Conservation (phyloP, 495 filamentous ascomycete genomes). For the Penicillium atrosanguineum region DNA sequence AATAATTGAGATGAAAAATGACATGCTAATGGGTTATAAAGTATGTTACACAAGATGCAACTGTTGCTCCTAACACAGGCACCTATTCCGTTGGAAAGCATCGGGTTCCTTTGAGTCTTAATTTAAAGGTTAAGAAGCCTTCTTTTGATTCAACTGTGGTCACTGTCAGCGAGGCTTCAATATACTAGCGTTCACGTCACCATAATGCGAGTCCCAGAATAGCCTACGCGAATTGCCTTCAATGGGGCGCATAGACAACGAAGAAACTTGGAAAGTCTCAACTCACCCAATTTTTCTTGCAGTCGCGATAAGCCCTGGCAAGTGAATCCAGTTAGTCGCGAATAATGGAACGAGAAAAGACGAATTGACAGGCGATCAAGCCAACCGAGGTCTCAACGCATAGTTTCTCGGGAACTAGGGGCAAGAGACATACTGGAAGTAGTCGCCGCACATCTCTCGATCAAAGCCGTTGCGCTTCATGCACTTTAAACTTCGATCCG, state of each 20-base stretch:
- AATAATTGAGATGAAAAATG: not conserved
- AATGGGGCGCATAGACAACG: not conserved
- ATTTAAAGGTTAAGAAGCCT: slow-evolving; percentile 1
- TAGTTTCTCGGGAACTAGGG: not conserved
- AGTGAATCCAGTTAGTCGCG: slow-evolving; percentile 1
- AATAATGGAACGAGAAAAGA: not conserved
- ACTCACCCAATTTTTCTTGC: slow-evolving; percentile 90
- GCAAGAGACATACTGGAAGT: slow-evolving; percentile 71
- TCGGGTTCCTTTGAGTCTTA: not conserved
- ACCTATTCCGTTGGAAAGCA: not conserved
- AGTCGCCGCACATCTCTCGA: slow-evolving; percentile 83
- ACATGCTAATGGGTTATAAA: not conserved
- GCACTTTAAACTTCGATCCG: slow-evolving; percentile 78
- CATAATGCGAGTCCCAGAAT: not conserved
- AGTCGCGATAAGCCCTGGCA: slow-evolving; percentile 83
- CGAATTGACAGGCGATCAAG: not conserved
- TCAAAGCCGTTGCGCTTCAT: slow-evolving; percentile 83
- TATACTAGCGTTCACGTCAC: not conserved
- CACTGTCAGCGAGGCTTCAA: slow-evolving; percentile 7
- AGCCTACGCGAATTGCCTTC: not conserved
- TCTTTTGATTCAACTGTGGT: slow-evolving; percentile 33
- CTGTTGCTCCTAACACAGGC: not conserved
- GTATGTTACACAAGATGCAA: not conserved
- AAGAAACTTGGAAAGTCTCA: not conserved
- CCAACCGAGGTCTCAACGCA: not conserved